Percentiles rank a stretch among this genome's conserved stretches.
phyloP scores from a whole-genome alignment of 2,329 filamentous ascomycete species.

The Didymella sp. region DNA sequence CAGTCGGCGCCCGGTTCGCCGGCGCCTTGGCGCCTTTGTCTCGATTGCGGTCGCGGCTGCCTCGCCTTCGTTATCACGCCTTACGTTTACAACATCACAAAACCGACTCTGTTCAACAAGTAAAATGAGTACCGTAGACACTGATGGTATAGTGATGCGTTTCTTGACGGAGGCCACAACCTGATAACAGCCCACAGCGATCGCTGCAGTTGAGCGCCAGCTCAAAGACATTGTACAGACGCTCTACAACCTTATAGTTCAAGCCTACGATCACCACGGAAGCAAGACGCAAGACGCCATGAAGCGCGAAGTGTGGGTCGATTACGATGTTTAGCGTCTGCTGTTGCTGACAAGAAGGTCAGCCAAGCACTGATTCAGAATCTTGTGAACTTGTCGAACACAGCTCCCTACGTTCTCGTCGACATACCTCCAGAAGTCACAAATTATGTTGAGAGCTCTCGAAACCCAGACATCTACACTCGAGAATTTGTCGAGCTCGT shows the following conservation, averaged over 20 bases:
- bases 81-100: not conserved
- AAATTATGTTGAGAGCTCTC: conserved; percentile 66
- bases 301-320: conserved; percentile 62
- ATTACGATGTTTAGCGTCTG: not conserved
- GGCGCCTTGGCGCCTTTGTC: conserved; percentile 24
- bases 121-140: conserved; percentile 7
- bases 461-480: conserved; percentile 72
- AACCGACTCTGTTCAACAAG: not conserved
- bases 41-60: not conserved
- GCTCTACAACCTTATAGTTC: conserved; percentile 65
- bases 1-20: conserved; percentile 23
- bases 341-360: conserved; percentile 3
- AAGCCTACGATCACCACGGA: conserved; percentile 67
- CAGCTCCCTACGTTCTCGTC: conserved; percentile 58
- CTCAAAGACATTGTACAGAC: conserved; percentile 68
- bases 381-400: conserved; percentile 60
- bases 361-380: conserved; percentile 61
- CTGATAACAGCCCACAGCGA: conserved; percentile 18
- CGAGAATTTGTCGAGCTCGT: conserved; percentile 70
- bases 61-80: not conserved
- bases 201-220: conserved; percentile 53
- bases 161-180: not conserved
- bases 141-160: not conserved
- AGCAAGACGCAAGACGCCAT: conserved; percentile 63
- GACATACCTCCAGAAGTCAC: conserved; percentile 67